Base-by-base conservation (phyloP, 805 yeast species). In the Candida xiaguanensis region DNA sequence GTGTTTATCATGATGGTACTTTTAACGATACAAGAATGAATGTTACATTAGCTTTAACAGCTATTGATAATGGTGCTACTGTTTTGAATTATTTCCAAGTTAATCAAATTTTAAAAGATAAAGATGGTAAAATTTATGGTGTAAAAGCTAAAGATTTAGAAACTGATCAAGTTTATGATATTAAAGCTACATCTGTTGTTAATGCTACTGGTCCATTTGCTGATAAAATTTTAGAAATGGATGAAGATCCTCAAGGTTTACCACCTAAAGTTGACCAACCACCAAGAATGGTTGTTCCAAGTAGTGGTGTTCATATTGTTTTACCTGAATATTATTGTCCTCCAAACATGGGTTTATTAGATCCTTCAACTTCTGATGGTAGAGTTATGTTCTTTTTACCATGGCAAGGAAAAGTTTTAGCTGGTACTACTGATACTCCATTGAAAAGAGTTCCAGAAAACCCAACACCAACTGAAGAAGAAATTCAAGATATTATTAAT, bases 301-400 rank as follows among this genome's bases (percentile, higher is more conserved):
- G 95, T 13, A 80, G 91, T 27, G 98, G 98, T 65, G 95, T 88
- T 36, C 98, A 90, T 64, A 75, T 90, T 54, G 82, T 90, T 36
- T 75, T 90, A 48, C 98, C 98, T 17, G 95, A 90, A 49, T 90
- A 77, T 72, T 90, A 87, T 67, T 84, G 95, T 63, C 95, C 97
- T 38, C 75, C 76, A 57, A 80, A 80, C 47, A 77, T 87, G 75
- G 98, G 98, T 47, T 72, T 90, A 47, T 73, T 90, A 43, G 97
- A 90, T 64, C 95, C 96, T 34, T 76, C 86, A 33, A 90, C 98
- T 34, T 72, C 91, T 24, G 98, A 90, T 59, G 97, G 97, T 42
- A 80, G 98, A 65, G 97, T 90, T 38, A 85, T 91, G 85, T 90
- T 90, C 68, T 90, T 91, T 72, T 72, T 90, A 61, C 98, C 98